Evolutionary conservation across 192 early-diverging fungal genomes (phyloP), one percentile per base, ranked within the genome.

Genomic region (Entophlyctis luteolus): DNA sequence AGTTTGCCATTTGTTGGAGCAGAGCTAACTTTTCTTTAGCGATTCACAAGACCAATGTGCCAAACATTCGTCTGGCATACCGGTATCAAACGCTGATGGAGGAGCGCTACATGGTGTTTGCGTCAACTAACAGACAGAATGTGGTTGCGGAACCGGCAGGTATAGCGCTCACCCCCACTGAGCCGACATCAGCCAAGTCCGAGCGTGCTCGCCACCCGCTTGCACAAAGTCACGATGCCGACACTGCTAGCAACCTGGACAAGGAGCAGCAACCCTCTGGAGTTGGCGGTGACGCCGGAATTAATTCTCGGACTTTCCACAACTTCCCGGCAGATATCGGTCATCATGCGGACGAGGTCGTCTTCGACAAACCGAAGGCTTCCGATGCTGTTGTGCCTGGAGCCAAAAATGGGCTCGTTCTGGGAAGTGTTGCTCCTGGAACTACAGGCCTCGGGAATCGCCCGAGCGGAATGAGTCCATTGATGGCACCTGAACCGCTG

Each of bases 1-100:
- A n/a, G n/a, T n/a, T n/a, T n/a, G n/a, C 27, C 20, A 33, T 59
- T 35, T 4, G 20, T 1, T 4, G 37, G 2, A 58, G 12, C n/a
- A 57, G 29, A 54, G 0, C 29, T 45, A 23, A 18, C 35, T 18
- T n/a, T 1, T 49, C 22, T 2, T 16, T 50, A 77, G 91, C 90
- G 58, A 91, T 96, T 65, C 84, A 88, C 46, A 94, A 90, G 75
- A 94, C 93, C 37, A 98, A 98, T 62, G 93, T 96, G 16, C 93
- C 95, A 10, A 83, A 90, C 70, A 89, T 91, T 68, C 86, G 95
- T n/a, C 70, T 92, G 18, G 76, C 80, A 1, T 94, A 89, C 74
- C 84, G 95, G 16, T 84, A 93, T 69, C 85, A 90, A 50, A 96
- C 93, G 0, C 71, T 98, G 0, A 83, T 82, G 72, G 91, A 95